These are phyloP conservation scores for Ascochyta clinopodiicola DNA, from an alignment of 2,329 filamentous ascomycete species.

Conservation along the genomic window DNA sequence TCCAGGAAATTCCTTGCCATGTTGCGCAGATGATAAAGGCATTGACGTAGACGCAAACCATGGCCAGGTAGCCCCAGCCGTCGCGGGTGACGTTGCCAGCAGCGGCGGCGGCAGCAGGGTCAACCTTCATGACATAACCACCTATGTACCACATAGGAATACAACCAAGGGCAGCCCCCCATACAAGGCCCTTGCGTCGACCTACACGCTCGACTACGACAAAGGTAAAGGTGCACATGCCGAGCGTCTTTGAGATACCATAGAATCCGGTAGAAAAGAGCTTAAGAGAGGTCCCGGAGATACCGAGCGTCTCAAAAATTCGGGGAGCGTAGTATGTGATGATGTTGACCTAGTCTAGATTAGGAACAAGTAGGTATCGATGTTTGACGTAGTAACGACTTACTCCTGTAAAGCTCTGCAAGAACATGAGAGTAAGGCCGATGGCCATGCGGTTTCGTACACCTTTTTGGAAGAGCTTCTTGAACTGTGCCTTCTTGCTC, in stretches of 20 bases:
- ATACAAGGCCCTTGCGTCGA: conserved; percentile 53
- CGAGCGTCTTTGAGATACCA: conserved; percentile 51
- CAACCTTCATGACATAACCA: conserved; percentile 60
- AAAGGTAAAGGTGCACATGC: conserved; percentile 51
- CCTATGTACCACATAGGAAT: conserved; percentile 61
- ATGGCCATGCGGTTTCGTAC: conserved; percentile 50
- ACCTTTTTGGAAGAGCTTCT: conserved; percentile 49
- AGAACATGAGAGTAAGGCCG: conserved; percentile 48
- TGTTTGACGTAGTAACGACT: neutral
- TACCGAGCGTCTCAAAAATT: conserved; percentile 54
- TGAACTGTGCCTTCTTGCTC: conserved; percentile 40
- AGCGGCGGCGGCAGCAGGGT: conserved; percentile 55
- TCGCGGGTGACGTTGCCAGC: conserved; percentile 52
- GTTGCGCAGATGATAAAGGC: conserved; percentile 59
- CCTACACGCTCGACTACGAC: conserved; percentile 50
- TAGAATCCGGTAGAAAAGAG: conserved; percentile 61
- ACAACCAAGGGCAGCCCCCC: conserved; percentile 58
- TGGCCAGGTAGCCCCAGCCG: conserved; percentile 60
- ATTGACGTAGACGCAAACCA: conserved; percentile 63
- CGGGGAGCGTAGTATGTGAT: conserved; percentile 48
- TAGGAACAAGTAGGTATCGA: neutral
- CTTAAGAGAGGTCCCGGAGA: conserved; percentile 50
- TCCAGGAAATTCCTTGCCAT: conserved; percentile 53
- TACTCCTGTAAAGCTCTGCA: conserved; percentile 47
- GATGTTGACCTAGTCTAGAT: conserved; percentile 36